phyloP scores from a whole-genome alignment of 1,284 basidiomycete species.

The Apiotrichum domesticum region DNA sequence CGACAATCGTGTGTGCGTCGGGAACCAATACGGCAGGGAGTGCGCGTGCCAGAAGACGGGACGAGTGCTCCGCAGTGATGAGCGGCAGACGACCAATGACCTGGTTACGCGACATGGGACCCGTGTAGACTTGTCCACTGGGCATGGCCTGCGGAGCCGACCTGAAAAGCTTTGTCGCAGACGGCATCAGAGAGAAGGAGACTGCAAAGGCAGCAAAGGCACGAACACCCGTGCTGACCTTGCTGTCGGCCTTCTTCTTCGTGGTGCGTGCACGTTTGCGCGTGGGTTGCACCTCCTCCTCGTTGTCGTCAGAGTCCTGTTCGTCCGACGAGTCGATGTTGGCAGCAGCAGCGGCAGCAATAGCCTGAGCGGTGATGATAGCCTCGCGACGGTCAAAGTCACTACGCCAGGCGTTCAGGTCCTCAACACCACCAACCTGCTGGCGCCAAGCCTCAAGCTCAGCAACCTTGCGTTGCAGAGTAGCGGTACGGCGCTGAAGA shows the following conservation, averaged over 20 bases:
- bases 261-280: constrained; percentile 20
- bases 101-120: constrained; percentile 19
- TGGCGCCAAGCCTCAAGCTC: constrained; percentile 34
- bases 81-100: constrained; percentile 34
- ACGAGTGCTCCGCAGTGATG: constrained; percentile 40
- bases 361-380: constrained; percentile 20
- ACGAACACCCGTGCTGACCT: constrained; percentile 19
- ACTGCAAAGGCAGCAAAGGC: constrained; percentile 43
- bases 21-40: constrained; percentile 30
- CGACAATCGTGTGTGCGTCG: constrained; percentile 26
- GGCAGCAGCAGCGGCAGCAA: constrained; percentile 16
- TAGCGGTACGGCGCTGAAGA: constrained; percentile 35
- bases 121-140: background rate
- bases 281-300: constrained; percentile 29
- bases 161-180: constrained; percentile 26
- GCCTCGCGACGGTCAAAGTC: constrained; percentile 36
- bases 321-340: constrained; percentile 25
- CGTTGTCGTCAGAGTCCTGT: constrained; percentile 22
- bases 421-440: constrained; percentile 32
- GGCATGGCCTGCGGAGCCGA: constrained; percentile 4
- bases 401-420: constrained; percentile 27
- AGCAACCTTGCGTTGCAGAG: constrained; percentile 32
- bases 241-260: constrained; percentile 16
- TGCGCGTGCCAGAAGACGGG: constrained; percentile 29
- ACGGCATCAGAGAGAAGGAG: constrained; percentile 39